phyloP scores from a whole-genome alignment of 2,329 filamentous ascomycete genomes.

The Ascochyta koolunga region DNA sequence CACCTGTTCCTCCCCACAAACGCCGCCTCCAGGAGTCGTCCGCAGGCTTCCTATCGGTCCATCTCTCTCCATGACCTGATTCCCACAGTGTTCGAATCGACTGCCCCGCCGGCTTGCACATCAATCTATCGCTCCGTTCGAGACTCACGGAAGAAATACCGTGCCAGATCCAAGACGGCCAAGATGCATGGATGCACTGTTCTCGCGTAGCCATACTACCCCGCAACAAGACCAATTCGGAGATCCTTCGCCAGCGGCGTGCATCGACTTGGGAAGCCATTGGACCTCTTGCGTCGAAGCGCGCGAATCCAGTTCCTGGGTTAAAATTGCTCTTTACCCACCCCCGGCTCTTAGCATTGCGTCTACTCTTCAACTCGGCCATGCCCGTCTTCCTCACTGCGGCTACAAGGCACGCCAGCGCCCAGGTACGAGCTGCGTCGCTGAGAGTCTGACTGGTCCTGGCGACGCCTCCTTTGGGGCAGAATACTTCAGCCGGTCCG shows the following conservation, averaged over 20 bases:
- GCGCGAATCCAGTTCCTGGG: constrained; percentile 8
- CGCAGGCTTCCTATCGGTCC: not conserved
- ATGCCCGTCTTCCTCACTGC: not conserved
- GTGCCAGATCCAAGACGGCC: not conserved
- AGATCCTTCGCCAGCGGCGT: not conserved
- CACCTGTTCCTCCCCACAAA: not conserved
- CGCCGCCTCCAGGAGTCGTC: not conserved
- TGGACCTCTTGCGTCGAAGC: constrained; percentile 1
- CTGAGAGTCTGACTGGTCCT: constrained; percentile 3
- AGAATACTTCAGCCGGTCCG: not conserved
- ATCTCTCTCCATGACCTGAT: not conserved
- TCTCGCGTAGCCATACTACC: not conserved
- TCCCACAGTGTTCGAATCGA: not conserved
- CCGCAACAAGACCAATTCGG: not conserved
- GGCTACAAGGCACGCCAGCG: not conserved
- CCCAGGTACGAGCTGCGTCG: not conserved
- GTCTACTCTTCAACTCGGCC: not conserved
- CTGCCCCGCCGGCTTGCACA: not conserved
- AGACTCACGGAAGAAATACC: constrained; percentile 3
- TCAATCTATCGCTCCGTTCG: constrained; percentile 6
- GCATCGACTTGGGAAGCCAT: not conserved
- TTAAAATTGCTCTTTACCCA: constrained; percentile 14
- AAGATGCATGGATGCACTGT: not conserved
- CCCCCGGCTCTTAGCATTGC: not conserved
- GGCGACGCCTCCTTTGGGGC: not conserved